phyloP scores from a whole-genome alignment of 2,329 filamentous ascomycete species.

The Whalleya microplaca region DNA sequence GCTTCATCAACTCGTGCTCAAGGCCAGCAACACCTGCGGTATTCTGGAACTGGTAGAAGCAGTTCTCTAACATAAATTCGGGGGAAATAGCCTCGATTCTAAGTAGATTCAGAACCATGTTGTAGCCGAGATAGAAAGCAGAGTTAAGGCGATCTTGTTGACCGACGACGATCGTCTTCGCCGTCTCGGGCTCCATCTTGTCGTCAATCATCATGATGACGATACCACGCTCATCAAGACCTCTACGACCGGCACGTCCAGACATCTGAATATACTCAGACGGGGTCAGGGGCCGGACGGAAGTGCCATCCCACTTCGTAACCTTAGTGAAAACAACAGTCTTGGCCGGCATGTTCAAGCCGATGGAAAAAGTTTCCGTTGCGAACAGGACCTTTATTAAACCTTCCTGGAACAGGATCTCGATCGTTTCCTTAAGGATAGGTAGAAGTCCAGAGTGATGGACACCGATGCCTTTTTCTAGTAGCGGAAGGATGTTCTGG shows the following conservation, averaged over 20 bases:
- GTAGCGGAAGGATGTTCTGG: slow-evolving; percentile 81
- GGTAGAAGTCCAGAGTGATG: slow-evolving; percentile 95
- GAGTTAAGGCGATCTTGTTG: slow-evolving; percentile 98
- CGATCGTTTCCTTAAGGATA: slow-evolving; percentile 97
- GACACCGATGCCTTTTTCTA: slow-evolving; percentile 91
- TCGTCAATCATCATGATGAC: slow-evolving; percentile 99
- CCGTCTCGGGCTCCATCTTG: slow-evolving; percentile 92
- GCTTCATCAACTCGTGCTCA: slow-evolving; percentile 78
- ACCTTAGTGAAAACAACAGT: slow-evolving; percentile 99
- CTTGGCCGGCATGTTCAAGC: slow-evolving; percentile 98
- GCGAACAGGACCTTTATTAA: slow-evolving; percentile 97
- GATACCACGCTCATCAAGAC: slow-evolving; percentile 95
- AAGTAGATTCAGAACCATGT: slow-evolving; percentile 97
- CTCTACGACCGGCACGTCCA: slow-evolving; percentile 92
- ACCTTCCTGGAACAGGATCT: slow-evolving; percentile 98
- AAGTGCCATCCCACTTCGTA: slow-evolving; percentile 88
- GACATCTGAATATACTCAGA: slow-evolving; percentile 99
- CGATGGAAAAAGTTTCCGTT: slow-evolving; percentile 98
- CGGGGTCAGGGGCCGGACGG: slow-evolving; percentile 81
- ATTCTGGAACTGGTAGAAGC: slow-evolving; percentile 98
- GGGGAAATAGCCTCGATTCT: slow-evolving; percentile 99
- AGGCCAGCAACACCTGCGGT: slow-evolving; percentile 81
- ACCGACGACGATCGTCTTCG: slow-evolving; percentile 93
- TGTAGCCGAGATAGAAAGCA: slow-evolving; percentile 96
- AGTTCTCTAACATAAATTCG: slow-evolving; percentile 97